Base-by-base conservation (phyloP, 345 rosid species). In the Ceriops zippeliana region DNA sequence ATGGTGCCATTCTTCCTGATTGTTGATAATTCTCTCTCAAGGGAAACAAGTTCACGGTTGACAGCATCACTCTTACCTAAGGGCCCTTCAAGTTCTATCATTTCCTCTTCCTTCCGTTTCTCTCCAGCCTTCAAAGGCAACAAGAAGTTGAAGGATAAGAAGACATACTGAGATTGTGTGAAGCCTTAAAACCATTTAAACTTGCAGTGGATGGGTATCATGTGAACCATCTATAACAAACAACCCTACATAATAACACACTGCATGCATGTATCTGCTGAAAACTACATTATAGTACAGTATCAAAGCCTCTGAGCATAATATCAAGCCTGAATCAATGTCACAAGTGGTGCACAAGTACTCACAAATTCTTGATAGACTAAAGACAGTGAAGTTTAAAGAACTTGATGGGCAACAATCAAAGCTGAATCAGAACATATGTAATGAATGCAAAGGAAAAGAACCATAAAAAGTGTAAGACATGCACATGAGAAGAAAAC, bases 101-200 rank as follows among this genome's bases (percentile, higher is more conserved):
- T 88, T 82, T 95, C 99, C 79, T 91, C 97, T 58, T 91, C 99
- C 82, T 91, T 95, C 70, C 99, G 83, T 73, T 91, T 95, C 76
- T 95, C 99, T 73, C 97, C 98, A 70, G 99, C 98, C 93, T 91
- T 76, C 74, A 75, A 63, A 54, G n/a, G 34, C 70, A 31, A 65
- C 31, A 35, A 65, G 22, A 49, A 26, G 1, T 30, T 15, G 17
- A 34, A 66, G 54, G 24, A 65, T 27, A 65, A 52, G 11, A 4
- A 56, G 16, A 56, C 30, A 22, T 2, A 38, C 11, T 28, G 27
- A 47, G 19, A 46, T 68, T 57, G 28, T 1, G 3, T 6, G 1
- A 56, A 56, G 28, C 59, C 6, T 56, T 27, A 24, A 15, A 42
- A 22, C 28, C 34, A 51, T 11, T 26, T 27, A 49, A 47, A 11